Evolutionary conservation across 2,329 filamentous ascomycete species (phyloP), one percentile per base, ranked within the genome.

Genomic region (Lachnellula willkommii): DNA sequence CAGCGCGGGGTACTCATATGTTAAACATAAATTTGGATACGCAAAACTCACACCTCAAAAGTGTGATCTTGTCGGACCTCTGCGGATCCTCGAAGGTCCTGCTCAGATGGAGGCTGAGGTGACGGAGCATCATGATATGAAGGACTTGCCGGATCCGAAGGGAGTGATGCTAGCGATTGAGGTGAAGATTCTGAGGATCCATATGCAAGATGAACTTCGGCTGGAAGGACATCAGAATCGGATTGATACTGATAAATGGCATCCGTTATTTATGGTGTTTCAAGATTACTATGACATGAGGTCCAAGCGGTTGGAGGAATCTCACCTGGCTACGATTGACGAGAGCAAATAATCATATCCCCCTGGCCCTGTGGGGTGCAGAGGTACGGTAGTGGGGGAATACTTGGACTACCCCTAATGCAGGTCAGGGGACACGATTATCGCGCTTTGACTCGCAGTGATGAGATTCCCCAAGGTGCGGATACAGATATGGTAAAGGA

Each of bases 231-330:
- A 70, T 56, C 52, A 60, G 24, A 76, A 77, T 56, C 65, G 72
- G 4, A 65, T 77, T 50, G 73, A 77, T 56, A 68, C 74, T 1
- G 72, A 76, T 56, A 68, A 65, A 47, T 77, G 74, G 74, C 65
- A 66, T 51, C 74, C 75, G 2, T 64, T 77, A 63, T 73, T 77
- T 45, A 76, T 75, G 73, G 69, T 62, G 47, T 77, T 77, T 55
- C 73, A 74, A 60, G 68, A 77, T 53, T 62, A 75, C 7, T 76
- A 76, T 57, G 75, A 73, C 0, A 61, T 72, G 56, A 61, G 53
- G 2, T 5, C 22, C 1, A 28, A 47, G 45, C 9, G 24, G 57
- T 14, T 28, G 22, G 45, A 15, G 8, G 22, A 17, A 8, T 47
- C 45, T 11, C 9, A 5, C 5, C 26, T 47, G 24, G 45, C 45